Base-by-base conservation (phyloP, 202 grass and related monocot genomes). In the Panicum hallii region DNA sequence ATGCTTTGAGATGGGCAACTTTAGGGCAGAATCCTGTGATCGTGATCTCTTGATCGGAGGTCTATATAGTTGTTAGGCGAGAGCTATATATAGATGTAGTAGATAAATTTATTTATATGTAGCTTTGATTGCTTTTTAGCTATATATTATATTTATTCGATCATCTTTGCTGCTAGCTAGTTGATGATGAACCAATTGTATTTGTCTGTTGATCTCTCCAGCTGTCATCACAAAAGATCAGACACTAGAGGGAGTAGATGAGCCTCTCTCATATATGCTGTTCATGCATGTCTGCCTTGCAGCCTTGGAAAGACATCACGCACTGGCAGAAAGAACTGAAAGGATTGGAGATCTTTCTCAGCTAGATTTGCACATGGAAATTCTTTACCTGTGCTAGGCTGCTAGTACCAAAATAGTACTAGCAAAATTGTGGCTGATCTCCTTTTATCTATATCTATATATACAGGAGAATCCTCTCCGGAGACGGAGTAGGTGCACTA, bases 21-120 rank as follows among this genome's bases (percentile, higher is more conserved):
- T 80, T 86, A 86, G 47, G 67, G 72, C 50, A 89, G 83, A 72
- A 90, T 86, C 65, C 15, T 72, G 7, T 54, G 77, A 75, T 72
- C 50, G 50, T 40, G 54, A 56, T 70, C 54, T 63, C 66, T 65
- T 49, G 26, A 64, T 82, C 54, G 69, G 38, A 82, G 64, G 57
- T 78, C 57, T 73, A 78, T 73, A 78, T 47, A 11, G 6, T 20
- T 74, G 83, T 82, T 73, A n/a, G 46, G 65, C 78, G 41, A 71
- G 71, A 30, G 36, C 72, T 76, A 77, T 38, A 75, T 54, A 42
- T 41, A 19, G 30, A 71, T 50, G 50, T 38, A 54, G 43, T 43
- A 52, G 43, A 63, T 53, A 77, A 26, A 62, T 69, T 63, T 81
- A 48, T 63, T 71, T 85, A 40, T 81, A 62, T 40, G 13, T 52